phyloP scores from a whole-genome alignment of 495 filamentous ascomycete genomes.

The Articulospora tetracladia region DNA sequence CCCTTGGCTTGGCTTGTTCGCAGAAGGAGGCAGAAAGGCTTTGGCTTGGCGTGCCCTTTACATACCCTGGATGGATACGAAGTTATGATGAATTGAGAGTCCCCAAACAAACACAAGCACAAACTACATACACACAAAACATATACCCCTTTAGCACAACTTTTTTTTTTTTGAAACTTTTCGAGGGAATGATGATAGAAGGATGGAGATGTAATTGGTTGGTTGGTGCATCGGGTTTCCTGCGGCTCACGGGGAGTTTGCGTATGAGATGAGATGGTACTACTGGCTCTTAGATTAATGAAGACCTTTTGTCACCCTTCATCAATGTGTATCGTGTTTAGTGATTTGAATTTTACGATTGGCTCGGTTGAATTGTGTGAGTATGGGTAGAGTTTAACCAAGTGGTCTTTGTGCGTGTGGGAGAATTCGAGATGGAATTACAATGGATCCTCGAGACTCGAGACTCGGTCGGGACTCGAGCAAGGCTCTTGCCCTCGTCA shows the following conservation, averaged over 20 bases:
- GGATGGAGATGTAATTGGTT: background rate
- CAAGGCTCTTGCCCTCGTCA: background rate
- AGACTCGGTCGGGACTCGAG: no score
- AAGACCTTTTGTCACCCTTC: slow-evolving; percentile 22
- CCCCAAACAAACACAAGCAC: background rate
- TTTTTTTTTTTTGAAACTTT: slow-evolving; percentile 8
- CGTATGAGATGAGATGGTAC: background rate
- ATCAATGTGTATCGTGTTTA: background rate
- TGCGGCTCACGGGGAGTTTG: background rate
- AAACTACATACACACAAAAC: background rate
- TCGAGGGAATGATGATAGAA: slow-evolving; percentile 3
- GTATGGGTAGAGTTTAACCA: no score
- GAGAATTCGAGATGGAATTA: no score
- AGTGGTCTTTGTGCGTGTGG: no score
- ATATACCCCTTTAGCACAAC: background rate
- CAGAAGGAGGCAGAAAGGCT: background rate
- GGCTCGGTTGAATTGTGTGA: no score
- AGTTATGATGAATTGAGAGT: slow-evolving; percentile 13
- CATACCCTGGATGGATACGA: slow-evolving; percentile 14
- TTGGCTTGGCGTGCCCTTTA: slow-evolving; percentile 1
- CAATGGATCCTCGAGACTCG: no score
- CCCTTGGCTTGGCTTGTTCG: background rate
- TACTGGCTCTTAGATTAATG: slow-evolving; percentile 23
- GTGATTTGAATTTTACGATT: background rate
- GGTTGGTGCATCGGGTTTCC: background rate